Evolutionary conservation across 2,329 filamentous ascomycete species (phyloP).

Genomic region (Talaromyces sp.): DNA sequence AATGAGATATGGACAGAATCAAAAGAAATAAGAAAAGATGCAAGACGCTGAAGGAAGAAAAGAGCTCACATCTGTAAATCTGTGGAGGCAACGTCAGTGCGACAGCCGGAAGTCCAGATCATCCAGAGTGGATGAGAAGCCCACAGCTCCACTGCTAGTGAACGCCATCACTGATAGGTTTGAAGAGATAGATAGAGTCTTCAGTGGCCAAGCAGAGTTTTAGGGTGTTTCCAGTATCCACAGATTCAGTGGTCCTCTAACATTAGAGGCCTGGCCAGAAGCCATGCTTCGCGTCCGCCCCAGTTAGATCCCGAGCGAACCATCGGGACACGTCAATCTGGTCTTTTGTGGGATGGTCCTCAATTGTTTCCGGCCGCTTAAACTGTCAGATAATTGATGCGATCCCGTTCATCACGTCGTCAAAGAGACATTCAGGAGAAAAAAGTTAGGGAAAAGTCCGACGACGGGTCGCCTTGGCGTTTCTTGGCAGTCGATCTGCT

Average conservation of each 20-base stretch:
- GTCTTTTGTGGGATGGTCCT: too few species aligned
- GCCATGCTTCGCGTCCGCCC: not conserved
- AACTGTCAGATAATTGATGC: not conserved
- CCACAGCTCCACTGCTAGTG: not conserved
- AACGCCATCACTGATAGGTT: not conserved
- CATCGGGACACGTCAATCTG: not conserved
- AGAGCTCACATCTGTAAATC: not conserved
- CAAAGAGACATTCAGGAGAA: not conserved
- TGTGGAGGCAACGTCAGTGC: constrained; percentile 1
- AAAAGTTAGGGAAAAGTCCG: not conserved
- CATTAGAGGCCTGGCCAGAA: not conserved
- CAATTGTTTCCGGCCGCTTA: too few species aligned
- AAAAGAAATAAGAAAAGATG: not conserved
- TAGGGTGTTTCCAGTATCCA: not conserved
- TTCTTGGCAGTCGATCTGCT: not conserved
- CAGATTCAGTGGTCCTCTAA: not conserved
- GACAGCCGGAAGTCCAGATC: not conserved
- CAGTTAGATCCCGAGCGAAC: constrained; percentile 1
- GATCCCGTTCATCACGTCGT: too few species aligned
- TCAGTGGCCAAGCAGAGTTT: not conserved
- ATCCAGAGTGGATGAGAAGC: not conserved
- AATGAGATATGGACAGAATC: not conserved
- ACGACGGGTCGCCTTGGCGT: not conserved
- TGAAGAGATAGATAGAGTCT: too few species aligned
- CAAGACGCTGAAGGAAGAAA: not conserved